These are phyloP conservation scores for Solanum okadae DNA, from an alignment of 257 asterid species.

Conservation along the genomic window DNA sequence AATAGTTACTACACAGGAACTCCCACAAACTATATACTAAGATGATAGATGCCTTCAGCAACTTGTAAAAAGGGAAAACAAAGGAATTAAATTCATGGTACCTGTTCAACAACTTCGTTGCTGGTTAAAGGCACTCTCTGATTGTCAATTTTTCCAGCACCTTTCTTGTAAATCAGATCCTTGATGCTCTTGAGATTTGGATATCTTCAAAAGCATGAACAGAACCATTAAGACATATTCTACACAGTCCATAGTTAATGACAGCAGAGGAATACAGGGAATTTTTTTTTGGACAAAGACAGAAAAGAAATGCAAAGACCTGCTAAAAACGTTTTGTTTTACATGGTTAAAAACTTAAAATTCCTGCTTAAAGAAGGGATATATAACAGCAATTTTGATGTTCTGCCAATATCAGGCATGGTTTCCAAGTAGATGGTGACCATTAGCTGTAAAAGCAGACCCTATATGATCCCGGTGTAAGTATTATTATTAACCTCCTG, in stretches of 20 bases:
- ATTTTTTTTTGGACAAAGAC: background rate
- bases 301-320: background rate
- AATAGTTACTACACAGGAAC: background rate
- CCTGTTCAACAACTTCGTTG: slow-evolving; percentile 83
- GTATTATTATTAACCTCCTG: background rate
- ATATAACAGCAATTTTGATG: background rate
- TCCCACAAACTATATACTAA: background rate
- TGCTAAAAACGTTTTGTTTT: background rate
- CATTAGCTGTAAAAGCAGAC: background rate
- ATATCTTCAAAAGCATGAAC: slow-evolving; percentile 34
- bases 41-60: background rate
- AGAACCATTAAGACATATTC: background rate
- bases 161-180: slow-evolving; percentile 90
- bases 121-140: slow-evolving; percentile 73
- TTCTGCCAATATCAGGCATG: background rate
- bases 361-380: background rate
- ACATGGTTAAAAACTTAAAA: background rate
- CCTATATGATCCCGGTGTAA: background rate
- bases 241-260: background rate
- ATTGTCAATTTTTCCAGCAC: slow-evolving; percentile 51
- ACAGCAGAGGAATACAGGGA: background rate
- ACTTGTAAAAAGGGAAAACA: background rate
- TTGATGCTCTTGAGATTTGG: slow-evolving; percentile 78
- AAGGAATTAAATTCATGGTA: background rate
- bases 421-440: background rate